Percentiles rank a stretch among this genome's conserved stretches.
Conservation (phyloP, 164 flowering plant genomes). For the Liquidambar formosana region DNA sequence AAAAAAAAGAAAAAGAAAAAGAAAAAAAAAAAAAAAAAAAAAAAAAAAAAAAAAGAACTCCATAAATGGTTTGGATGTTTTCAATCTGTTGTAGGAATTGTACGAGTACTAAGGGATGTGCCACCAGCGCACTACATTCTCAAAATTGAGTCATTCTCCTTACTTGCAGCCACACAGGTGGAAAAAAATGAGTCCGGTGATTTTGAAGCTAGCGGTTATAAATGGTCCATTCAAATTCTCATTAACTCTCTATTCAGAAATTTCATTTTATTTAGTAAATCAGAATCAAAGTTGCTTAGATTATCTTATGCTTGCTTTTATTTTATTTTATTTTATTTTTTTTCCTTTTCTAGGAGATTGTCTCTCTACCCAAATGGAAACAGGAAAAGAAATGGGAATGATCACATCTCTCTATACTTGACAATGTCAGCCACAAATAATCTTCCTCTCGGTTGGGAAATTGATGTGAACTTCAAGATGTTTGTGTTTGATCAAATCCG, state of each 20-base stretch:
- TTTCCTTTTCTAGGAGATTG: slow-evolving; percentile 2
- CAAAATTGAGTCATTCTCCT: too few relatives aligned
- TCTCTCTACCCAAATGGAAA: slow-evolving; percentile 18
- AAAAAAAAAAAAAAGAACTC: too few relatives aligned
- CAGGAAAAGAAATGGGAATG: not conserved
- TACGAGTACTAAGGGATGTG: too few relatives aligned
- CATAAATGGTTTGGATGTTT: too few relatives aligned
- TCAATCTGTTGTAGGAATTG: too few relatives aligned
- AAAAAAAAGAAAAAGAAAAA: too few relatives aligned
- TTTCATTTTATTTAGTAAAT: too few relatives aligned
- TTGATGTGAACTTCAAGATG: slow-evolving; percentile 14
- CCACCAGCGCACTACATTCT: too few relatives aligned
- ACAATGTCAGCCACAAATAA: not conserved
- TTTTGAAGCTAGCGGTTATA: slow-evolving; percentile 20
- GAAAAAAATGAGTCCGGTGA: slow-evolving; percentile 7
- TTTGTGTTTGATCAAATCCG: slow-evolving; percentile 23
- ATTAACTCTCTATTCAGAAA: not conserved
- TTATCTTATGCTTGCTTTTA: too few relatives aligned
- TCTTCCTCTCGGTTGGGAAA: slow-evolving; percentile 5
- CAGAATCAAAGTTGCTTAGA: too few relatives aligned
- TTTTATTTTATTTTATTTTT: not conserved
- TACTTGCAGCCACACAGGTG: too few relatives aligned
- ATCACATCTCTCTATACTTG: slow-evolving; percentile 13
- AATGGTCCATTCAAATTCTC: slow-evolving; percentile 17
- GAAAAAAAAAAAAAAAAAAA: too few relatives aligned